Evolutionary conservation across 164 flowering plant genomes (phyloP).

Genomic region (Platanus orientalis): DNA sequence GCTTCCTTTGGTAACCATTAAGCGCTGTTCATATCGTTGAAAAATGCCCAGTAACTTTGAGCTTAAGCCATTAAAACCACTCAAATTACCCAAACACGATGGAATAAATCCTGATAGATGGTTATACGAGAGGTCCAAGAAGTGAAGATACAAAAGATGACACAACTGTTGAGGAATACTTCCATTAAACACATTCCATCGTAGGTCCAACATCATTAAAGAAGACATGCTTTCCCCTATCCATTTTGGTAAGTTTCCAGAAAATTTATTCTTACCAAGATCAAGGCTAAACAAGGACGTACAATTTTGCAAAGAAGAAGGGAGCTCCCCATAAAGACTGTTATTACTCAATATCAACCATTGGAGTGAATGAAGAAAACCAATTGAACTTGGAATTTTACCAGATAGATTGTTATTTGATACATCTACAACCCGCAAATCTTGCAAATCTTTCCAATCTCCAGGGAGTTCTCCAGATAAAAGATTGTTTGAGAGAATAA

Average conservation of each 20-base stretch:
- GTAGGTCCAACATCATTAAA: background rate
- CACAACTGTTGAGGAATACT: background rate
- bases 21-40: too few relatives aligned
- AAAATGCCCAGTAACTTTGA: too few relatives aligned
- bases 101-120: background rate
- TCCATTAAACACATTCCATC: background rate
- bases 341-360: background rate
- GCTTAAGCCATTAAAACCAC: background rate
- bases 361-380: background rate
- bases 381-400: constrained; percentile 19
- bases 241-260: constrained; percentile 26
- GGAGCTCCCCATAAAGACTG: background rate
- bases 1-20: too few relatives aligned
- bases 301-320: constrained; percentile 15
- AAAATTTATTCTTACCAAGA: constrained; percentile 21
- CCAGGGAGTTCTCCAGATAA: constrained; percentile 20
- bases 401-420: background rate
- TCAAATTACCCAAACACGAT: background rate
- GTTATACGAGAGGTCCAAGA: background rate
- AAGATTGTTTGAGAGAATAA: constrained; percentile 5
- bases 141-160: background rate
- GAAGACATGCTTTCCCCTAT: background rate
- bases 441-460: constrained; percentile 11
- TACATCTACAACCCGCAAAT: constrained; percentile 9
- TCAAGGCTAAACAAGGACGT: constrained; percentile 10